Evolutionary conservation across 2,329 filamentous ascomycete species (phyloP).

Genomic region (Talaromyces verruculosus): DNA sequence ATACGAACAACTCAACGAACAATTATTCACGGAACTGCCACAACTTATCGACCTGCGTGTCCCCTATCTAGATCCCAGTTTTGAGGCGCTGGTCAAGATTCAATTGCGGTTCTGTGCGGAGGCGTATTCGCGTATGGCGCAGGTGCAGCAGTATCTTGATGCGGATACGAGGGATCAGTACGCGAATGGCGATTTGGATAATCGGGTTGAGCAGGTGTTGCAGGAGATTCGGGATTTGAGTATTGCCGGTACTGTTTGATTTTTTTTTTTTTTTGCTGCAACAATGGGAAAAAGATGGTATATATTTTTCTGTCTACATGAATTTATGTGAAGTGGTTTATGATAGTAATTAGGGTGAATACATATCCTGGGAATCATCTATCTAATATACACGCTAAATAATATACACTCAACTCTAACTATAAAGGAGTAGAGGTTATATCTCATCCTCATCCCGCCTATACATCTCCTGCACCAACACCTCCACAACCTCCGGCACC

Average conservation of each 20-base stretch:
- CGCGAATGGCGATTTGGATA: constrained; percentile 87
- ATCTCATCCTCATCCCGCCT: constrained; percentile 43
- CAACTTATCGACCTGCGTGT: constrained; percentile 96
- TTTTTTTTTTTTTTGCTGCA: not conserved
- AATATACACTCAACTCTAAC: not conserved
- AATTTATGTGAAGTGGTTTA: constrained; percentile 13
- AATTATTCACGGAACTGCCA: constrained; percentile 86
- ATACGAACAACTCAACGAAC: constrained; percentile 97
- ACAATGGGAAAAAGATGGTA: not conserved
- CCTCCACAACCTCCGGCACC: constrained; percentile 51
- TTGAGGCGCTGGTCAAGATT: constrained; percentile 98
- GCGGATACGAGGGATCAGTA: constrained; percentile 95
- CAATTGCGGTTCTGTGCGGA: constrained; percentile 97
- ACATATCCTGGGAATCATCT: not conserved
- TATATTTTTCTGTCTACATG: constrained; percentile 10
- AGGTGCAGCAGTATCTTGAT: constrained; percentile 97
- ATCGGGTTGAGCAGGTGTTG: constrained; percentile 87
- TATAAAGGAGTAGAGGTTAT: not conserved
- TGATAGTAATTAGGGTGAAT: constrained; percentile 4
- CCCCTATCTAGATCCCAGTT: constrained; percentile 93
- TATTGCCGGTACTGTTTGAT: constrained; percentile 71
- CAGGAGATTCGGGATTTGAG: constrained; percentile 97
- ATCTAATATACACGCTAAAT: constrained; percentile 11
- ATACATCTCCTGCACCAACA: constrained; percentile 53
- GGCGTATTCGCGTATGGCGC: constrained; percentile 95